These are phyloP conservation scores for Pseudocercospora macadamiae DNA, from an alignment of 2,329 filamentous ascomycete species.

Conservation along the genomic window DNA sequence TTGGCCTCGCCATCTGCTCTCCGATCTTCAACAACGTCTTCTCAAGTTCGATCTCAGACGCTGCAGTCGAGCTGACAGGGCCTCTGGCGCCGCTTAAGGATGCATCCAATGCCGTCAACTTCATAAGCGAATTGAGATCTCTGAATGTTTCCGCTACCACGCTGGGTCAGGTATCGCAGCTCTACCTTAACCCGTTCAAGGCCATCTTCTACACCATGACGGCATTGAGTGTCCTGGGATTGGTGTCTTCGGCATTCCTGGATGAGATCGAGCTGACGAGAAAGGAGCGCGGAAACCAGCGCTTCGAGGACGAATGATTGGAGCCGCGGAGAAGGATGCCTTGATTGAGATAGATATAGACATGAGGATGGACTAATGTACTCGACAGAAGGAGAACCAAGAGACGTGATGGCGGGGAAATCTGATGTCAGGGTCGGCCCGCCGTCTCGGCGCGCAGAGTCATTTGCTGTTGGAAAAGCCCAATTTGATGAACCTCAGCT, in stretches of 20 bases:
- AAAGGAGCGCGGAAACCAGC: background rate
- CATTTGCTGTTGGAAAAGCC: no score
- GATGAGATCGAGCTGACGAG: background rate
- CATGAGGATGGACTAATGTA: no score
- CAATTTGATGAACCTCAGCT: no score
- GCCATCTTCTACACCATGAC: background rate
- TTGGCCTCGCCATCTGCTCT: slow-evolving; percentile 3
- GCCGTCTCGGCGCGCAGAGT: no score
- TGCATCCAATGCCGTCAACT: background rate
- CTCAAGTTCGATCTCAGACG: background rate
- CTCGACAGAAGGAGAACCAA: no score
- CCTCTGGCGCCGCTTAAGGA: slow-evolving; percentile 2
- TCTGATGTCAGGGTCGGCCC: no score
- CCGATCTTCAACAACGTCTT: slow-evolving; percentile 2
- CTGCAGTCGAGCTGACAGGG: background rate
- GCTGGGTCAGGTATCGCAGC: background rate
- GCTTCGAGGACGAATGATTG: background rate
- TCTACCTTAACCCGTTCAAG: background rate
- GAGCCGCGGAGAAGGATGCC: no score
- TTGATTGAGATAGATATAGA: no score
- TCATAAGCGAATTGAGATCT: background rate
- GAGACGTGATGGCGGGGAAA: no score
- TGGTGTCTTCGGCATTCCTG: background rate
- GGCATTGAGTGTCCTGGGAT: background rate
- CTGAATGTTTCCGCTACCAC: background rate